Evolutionary conservation across 371 early-diverging fungal species (phyloP), one percentile per base, ranked within the genome.

Genomic region (Dichotomocladium elegans): DNA sequence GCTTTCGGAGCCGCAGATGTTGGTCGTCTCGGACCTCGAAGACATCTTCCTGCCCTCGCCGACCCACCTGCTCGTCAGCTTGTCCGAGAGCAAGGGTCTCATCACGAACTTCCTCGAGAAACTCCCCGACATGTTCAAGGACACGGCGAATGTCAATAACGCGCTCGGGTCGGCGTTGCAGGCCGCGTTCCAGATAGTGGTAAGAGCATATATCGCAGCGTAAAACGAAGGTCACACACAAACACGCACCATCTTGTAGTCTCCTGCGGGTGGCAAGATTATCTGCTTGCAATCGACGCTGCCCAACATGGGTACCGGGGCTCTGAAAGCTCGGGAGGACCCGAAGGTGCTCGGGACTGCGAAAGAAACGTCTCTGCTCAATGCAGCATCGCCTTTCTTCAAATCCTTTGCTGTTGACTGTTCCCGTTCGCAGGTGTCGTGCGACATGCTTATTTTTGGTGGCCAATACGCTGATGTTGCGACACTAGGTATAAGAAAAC

Each of bases 361-460:
- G 11, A 83, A 90, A 64, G 96, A 97, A 68, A 86, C 89, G 0
- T 70, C 87, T 7, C 72, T 96, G 51, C 64, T 96, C 22, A 88
- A 92, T 58, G 86, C 97, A 9, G 83, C 88, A 22, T 83, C 81
- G 24, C 74, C 76, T 0, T 98, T 95, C 69, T 99, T 96, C 83
- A 96, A 98, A 76, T 78, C 82, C 25, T 85, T 95, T 58, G 95
- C 98, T 10, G 90, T 92, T 0, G 90, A 92, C 41, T 93, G 98
- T 64, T 89, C 95, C 22, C 87, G 90, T 15, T 76, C 87, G 1
- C 95, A 97, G 63, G 89, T 99, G 33, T 86, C 90, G 24, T 85
- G 98, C 10, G 98, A 98, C 61, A 82, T 95, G 71, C 89, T 98
- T 64, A 69, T 96, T 42, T 92, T 59, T 59, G 60, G 60, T 35